Percentiles rank a stretch among this genome's conserved stretches.
phyloP scores from a whole-genome alignment of 352 stramenopile genomes.

The Pythium sukuiense region DNA sequence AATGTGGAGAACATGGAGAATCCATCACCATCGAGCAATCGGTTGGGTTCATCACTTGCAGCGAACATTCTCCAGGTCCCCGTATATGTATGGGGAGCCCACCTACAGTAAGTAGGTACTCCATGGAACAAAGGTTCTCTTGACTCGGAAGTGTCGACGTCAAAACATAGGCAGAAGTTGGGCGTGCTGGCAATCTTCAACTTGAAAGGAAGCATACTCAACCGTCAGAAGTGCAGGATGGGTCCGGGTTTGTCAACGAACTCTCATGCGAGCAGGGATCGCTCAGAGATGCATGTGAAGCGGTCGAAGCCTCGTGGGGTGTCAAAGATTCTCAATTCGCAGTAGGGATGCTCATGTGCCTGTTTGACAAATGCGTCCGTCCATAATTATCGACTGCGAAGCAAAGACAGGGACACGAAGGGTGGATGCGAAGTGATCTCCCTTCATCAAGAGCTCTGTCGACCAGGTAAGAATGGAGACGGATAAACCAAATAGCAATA shows the following conservation, averaged over 20 bases:
- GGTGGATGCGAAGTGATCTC: too few relatives aligned
- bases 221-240: too few relatives aligned
- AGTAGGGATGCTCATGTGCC: too few relatives aligned
- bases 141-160: background rate
- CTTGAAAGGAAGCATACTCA: too few relatives aligned
- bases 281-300: too few relatives aligned
- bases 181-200: background rate
- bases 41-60: background rate
- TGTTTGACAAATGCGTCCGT: background rate
- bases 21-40: background rate
- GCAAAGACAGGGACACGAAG: background rate
- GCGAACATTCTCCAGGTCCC: background rate
- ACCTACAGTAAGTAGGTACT: too few relatives aligned
- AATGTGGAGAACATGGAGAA: background rate
- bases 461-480: slow-evolving; percentile 2
- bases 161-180: background rate
- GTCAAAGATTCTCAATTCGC: too few relatives aligned
- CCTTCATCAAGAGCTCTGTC: too few relatives aligned
- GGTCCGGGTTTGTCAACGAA: too few relatives aligned
- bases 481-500: slow-evolving; percentile 21
- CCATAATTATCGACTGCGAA: background rate
- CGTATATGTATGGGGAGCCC: too few relatives aligned
- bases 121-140: background rate
- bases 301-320: too few relatives aligned
- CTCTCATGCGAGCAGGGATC: too few relatives aligned